Conservation (phyloP, 768 basidiomycete genomes). For the Trametes sanguinea region DNA sequence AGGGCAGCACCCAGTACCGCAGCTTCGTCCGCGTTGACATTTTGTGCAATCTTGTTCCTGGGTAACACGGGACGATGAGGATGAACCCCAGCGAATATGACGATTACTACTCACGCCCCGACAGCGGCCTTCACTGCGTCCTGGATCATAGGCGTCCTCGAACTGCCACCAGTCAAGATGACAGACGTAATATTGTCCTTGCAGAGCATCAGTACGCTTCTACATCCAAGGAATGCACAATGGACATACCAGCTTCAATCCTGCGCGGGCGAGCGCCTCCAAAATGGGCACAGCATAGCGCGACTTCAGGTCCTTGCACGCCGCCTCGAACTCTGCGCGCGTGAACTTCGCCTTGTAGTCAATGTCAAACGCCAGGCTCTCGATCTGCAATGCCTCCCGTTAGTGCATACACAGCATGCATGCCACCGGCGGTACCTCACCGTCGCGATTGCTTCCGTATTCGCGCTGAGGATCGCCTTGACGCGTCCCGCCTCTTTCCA, state of each 20-base stretch:
- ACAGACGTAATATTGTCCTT: conserved; percentile 83
- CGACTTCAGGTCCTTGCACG: conserved; percentile 63
- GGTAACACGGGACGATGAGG: conserved; percentile 1
- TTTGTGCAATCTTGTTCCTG: conserved; percentile 84
- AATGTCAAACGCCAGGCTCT: conserved; percentile 86
- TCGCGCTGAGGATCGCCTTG: conserved; percentile 92
- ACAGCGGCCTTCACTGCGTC: conserved; percentile 74
- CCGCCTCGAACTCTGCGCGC: conserved; percentile 76
- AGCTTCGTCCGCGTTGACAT: conserved; percentile 97
- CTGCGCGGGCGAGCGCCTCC: conserved; percentile 69
- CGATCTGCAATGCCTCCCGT: conserved; percentile 53
- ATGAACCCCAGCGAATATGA: not conserved
- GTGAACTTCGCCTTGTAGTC: conserved; percentile 84
- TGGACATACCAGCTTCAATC: conserved; percentile 60
- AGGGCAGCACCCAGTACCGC: conserved; percentile 91
- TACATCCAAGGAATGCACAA: not conserved
- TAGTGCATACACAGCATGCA: conserved; percentile 1
- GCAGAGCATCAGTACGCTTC: not conserved
- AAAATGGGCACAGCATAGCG: conserved; percentile 71
- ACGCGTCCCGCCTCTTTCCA: conserved; percentile 93
- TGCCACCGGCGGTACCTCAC: conserved; percentile 44
- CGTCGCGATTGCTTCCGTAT: conserved; percentile 71
- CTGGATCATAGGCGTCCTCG: conserved; percentile 92
- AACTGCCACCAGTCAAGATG: conserved; percentile 89
- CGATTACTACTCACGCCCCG: conserved; percentile 60